Evolutionary conservation across 1,284 basidiomycete genomes (phyloP), one percentile per base, ranked within the genome.

Genomic region (Cryptococcus sp.): DNA sequence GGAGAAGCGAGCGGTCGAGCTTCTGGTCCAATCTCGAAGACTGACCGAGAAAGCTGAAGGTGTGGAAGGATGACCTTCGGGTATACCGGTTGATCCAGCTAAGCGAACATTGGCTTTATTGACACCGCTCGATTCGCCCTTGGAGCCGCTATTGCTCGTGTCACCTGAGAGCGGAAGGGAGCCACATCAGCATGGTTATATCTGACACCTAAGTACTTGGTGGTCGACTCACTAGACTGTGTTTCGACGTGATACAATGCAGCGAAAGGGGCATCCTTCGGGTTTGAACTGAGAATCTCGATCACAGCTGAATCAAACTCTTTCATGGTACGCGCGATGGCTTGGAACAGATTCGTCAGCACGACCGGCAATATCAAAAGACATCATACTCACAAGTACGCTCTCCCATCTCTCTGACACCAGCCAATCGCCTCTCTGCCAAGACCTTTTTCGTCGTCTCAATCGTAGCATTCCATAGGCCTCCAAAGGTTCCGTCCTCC

Each of bases 231-330:
- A 62, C 59, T 51, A 11, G 46, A 44, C 29, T 54, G 55, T 26
- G 37, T 49, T n/a, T 68, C 64, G 26, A 75, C 71, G 25, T 74
- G 67, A 53, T 75, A 78, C 19, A 78, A 49, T 2, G 73, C 62
- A 3, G 74, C 76, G 46, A 77, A 77, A 0, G 75, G 75, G 2
- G 66, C 64, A 57, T 77, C 75, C 40, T 61, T 59, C 5, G 72
- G 52, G 45, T 70, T 70, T 15, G 55, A 47, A 5, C 59, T 48
- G 0, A 76, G 46, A n/a, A 69, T 74, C 13, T 75, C 72, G 6
- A 75, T 58, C n/a, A 76, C 66, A 2, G 68, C 72, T 2, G 55
- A 54, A 54, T 71, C 61, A 25, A 73, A 76, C 51, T 78, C 76
- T 6, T 59, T 44, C 54, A 72, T 63, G 1, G 72, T 71, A 10